phyloP scores from a whole-genome alignment of 2,329 filamentous ascomycete genomes.

The Nemania sp. region DNA sequence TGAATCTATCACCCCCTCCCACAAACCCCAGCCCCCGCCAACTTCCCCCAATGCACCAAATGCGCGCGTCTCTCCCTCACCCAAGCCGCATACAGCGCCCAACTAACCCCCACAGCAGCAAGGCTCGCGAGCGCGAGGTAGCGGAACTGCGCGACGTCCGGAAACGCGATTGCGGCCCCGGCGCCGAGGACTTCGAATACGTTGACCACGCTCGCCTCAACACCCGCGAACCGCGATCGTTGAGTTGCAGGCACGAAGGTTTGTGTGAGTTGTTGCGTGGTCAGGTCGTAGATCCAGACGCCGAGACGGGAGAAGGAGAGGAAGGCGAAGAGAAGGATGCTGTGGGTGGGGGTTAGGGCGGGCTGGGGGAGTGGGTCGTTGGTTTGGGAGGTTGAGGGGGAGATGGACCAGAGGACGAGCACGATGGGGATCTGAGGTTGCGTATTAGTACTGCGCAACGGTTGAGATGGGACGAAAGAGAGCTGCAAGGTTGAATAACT shows the following conservation, averaged over 20 bases:
- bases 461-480: neutral
- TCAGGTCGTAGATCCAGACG: constrained; percentile 50
- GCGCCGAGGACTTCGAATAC: constrained; percentile 46
- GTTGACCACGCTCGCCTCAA: constrained; percentile 45
- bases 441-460: neutral
- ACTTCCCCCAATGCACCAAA: constrained; percentile 46
- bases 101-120: constrained; percentile 38
- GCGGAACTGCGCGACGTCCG: constrained; percentile 43
- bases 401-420: constrained; percentile 40
- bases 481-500: neutral
- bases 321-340: constrained; percentile 44
- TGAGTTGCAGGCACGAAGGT: constrained; percentile 40
- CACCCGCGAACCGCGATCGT: constrained; percentile 47
- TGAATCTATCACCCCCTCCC: neutral
- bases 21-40: constrained; percentile 12
- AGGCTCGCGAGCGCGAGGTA: constrained; percentile 45
- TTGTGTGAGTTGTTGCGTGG: constrained; percentile 49
- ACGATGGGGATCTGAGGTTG: constrained; percentile 45
- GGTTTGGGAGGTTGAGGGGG: constrained; percentile 18
- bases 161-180: constrained; percentile 42
- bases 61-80: constrained; percentile 44
- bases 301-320: constrained; percentile 48
- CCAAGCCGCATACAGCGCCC: constrained; percentile 43
- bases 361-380: constrained; percentile 1
- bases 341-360: constrained; percentile 32